Conservation (phyloP, 2,329 filamentous ascomycete genomes). For the Neobulgaria alba region DNA sequence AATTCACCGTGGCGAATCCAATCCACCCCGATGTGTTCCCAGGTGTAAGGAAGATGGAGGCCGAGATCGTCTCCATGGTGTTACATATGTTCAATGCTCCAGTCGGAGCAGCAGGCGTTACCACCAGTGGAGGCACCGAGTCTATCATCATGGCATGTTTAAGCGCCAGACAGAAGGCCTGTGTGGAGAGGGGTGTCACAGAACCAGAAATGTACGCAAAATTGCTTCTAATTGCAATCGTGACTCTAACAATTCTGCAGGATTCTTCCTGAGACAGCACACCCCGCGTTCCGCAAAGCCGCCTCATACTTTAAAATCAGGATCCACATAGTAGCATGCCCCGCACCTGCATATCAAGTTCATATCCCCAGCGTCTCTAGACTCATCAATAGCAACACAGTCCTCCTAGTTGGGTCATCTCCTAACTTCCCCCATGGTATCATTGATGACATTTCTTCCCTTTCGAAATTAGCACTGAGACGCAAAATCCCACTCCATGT, state of each 20-base stretch:
- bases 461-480: conserved; percentile 74
- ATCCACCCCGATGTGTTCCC: conserved; percentile 98
- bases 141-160: conserved; percentile 95
- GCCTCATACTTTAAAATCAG: conserved; percentile 96
- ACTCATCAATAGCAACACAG: conserved; percentile 87
- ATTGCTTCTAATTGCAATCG: not conserved
- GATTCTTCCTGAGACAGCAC: conserved; percentile 89
- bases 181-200: conserved; percentile 73
- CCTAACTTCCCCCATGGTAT: conserved; percentile 98
- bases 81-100: conserved; percentile 84
- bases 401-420: conserved; percentile 86
- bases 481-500: conserved; percentile 85
- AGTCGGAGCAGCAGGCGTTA: conserved; percentile 74
- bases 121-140: conserved; percentile 89
- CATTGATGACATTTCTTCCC: conserved; percentile 82
- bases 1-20: conserved; percentile 91
- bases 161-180: conserved; percentile 82
- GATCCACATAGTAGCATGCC: conserved; percentile 78
- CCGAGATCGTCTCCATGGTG: conserved; percentile 94
- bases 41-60: conserved; percentile 97
- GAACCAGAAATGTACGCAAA: conserved; percentile 81
- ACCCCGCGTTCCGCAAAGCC: conserved; percentile 95
- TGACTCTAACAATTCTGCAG: conserved; percentile 35
- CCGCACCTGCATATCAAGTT: conserved; percentile 77
- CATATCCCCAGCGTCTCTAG: conserved; percentile 69